A percentile compares a stretch with the other conserved stretches of the same genome.
These are phyloP conservation scores for Suhomyces yuchorum DNA, from an alignment of 1,139 yeast species.

Conservation along the genomic window DNA sequence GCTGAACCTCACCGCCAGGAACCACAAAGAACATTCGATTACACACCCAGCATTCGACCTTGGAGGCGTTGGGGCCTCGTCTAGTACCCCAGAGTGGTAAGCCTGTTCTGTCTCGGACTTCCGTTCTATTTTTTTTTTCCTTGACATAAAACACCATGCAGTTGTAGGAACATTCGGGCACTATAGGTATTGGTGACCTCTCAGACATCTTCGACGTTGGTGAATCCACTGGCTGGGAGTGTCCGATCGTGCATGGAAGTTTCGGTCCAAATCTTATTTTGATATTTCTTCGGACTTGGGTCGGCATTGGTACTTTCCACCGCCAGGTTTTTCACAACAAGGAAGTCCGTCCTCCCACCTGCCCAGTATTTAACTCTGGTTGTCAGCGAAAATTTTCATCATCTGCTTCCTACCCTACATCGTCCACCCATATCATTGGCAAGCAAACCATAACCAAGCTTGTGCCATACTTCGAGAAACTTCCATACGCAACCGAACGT, in stretches of 20 bases:
- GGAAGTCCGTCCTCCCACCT: conserved; percentile 10
- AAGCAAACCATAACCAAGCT: background rate
- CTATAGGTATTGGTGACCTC: conserved; percentile 1
- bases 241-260: background rate
- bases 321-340: conserved; percentile 10
- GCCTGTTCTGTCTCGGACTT: conserved; percentile 11
- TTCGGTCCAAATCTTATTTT: background rate
- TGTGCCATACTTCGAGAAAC: background rate
- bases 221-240: background rate
- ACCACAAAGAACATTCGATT: background rate
- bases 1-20: background rate
- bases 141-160: conserved; percentile 8
- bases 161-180: conserved; percentile 7
- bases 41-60: background rate
- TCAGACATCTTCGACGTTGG: background rate
- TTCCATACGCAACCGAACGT: conserved; percentile 4
- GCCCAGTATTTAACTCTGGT: conserved; percentile 5
- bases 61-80: background rate
- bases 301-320: background rate
- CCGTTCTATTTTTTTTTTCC: conserved; percentile 11
- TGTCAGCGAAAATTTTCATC: conserved; percentile 1
- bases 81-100: conserved; percentile 9
- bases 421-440: background rate
- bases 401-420: background rate
- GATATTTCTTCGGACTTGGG: conserved; percentile 2